A percentile compares a stretch with the other conserved stretches of the same genome.
Conservation (phyloP, 768 basidiomycete species). For the Lentinula sp. region DNA sequence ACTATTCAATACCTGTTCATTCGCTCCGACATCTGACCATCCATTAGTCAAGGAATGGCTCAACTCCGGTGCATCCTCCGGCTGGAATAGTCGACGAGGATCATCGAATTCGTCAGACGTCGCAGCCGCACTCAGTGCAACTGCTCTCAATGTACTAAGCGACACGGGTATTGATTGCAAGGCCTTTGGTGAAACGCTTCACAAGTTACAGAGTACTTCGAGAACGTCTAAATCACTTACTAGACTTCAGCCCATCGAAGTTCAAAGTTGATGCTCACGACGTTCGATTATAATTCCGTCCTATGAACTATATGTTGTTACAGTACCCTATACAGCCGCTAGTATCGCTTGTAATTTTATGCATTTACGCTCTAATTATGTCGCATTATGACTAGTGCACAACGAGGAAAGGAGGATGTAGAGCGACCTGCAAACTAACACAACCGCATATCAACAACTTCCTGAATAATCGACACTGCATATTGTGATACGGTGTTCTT, state of each 20-base stretch:
- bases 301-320: not conserved
- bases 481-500: slow-evolving; percentile 11
- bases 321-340: not conserved
- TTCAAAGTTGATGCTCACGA: not conserved
- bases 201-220: not conserved
- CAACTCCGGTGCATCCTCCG: slow-evolving; percentile 8
- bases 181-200: slow-evolving; percentile 1
- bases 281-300: not conserved
- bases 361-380: too few species aligned
- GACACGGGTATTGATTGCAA: not conserved
- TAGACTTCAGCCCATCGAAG: not conserved
- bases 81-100: not conserved
- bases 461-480: slow-evolving; percentile 11
- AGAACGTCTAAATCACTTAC: not conserved
- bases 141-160: not conserved
- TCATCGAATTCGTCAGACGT: not conserved
- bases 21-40: slow-evolving; percentile 30
- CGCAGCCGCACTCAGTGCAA: slow-evolving; percentile 5
- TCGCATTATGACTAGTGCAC: too few species aligned
- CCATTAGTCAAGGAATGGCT: slow-evolving; percentile 35
- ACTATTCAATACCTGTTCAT: slow-evolving; percentile 36
- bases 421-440: not conserved
- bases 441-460: slow-evolving; percentile 5
- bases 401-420: not conserved
- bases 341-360: not conserved